Conservation (phyloP, 2,329 filamentous ascomycete species). For the Neofusicoccum parvum region DNA sequence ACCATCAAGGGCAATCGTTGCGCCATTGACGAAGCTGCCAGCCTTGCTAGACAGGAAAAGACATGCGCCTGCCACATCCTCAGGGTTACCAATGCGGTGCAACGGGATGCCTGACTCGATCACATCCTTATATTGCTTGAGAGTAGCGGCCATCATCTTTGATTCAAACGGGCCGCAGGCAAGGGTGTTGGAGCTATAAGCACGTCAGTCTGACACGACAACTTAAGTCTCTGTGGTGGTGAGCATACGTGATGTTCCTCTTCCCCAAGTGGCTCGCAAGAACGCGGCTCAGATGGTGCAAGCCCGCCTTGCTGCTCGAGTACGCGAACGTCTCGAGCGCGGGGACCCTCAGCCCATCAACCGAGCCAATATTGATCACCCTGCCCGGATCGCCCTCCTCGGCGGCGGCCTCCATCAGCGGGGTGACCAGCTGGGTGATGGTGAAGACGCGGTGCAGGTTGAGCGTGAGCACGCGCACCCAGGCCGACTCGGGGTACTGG, state of each 20-base stretch:
- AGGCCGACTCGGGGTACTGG: conserved; percentile 55
- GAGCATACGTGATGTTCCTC: conserved; percentile 54
- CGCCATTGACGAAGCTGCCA: conserved; percentile 52
- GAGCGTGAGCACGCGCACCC: conserved; percentile 60
- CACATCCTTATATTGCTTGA: conserved; percentile 57
- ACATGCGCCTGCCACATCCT: conserved; percentile 72
- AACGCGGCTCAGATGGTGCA: conserved; percentile 66
- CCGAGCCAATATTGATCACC: conserved; percentile 66
- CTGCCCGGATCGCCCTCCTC: conserved; percentile 52
- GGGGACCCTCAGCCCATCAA: conserved; percentile 65
- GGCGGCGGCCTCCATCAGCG: conserved; percentile 60
- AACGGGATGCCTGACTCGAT: conserved; percentile 65
- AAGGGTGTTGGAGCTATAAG: conserved; percentile 59
- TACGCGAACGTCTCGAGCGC: conserved; percentile 62
- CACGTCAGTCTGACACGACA: conserved; percentile 27
- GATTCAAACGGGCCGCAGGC: conserved; percentile 73
- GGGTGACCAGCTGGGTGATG: conserved; percentile 63
- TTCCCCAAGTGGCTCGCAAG: conserved; percentile 64
- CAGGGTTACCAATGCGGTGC: conserved; percentile 65
- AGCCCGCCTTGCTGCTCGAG: conserved; percentile 63
- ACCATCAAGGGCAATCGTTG: conserved; percentile 46
- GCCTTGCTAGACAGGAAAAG: conserved; percentile 70
- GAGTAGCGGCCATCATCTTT: conserved; percentile 74
- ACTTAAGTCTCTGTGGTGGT: too few relatives aligned
- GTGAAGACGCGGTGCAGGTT: conserved; percentile 69